These are phyloP conservation scores for Carex kokanica DNA, from an alignment of 176 grass and related monocot genomes.

Conservation along the genomic window DNA sequence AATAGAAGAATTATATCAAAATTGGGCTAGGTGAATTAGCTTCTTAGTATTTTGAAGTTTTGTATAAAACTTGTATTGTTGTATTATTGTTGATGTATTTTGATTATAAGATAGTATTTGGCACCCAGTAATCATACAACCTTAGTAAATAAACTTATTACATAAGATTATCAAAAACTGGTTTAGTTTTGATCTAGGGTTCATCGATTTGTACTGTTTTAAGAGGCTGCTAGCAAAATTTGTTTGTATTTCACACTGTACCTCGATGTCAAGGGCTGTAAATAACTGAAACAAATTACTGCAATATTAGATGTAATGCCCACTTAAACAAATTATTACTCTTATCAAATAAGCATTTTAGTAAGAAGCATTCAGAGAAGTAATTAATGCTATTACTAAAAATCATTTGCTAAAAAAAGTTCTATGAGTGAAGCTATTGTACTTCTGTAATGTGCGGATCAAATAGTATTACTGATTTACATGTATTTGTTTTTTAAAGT, in stretches of 20 bases:
- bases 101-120: not conserved
- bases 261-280: not conserved
- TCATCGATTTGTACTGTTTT: no score
- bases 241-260: no score
- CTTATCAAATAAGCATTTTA: no score
- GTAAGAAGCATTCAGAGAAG: no score
- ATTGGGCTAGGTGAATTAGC: not conserved
- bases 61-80: not conserved
- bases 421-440: no score
- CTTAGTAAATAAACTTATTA: not conserved
- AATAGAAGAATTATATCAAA: constrained; percentile 19
- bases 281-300: not conserved
- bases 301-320: not conserved
- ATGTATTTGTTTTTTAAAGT: no score
- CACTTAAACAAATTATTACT: not conserved
- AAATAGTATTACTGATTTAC: no score
- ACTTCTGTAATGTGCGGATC: no score
- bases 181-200: not conserved
- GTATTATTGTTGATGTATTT: constrained; percentile 1
- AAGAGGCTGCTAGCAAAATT: no score
- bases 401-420: no score
- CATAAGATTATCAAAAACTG: not conserved
- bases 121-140: not conserved
- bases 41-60: not conserved
- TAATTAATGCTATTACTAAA: no score